phyloP scores from a whole-genome alignment of 2,329 filamentous ascomycete genomes.

The Alternaria brassicae region DNA sequence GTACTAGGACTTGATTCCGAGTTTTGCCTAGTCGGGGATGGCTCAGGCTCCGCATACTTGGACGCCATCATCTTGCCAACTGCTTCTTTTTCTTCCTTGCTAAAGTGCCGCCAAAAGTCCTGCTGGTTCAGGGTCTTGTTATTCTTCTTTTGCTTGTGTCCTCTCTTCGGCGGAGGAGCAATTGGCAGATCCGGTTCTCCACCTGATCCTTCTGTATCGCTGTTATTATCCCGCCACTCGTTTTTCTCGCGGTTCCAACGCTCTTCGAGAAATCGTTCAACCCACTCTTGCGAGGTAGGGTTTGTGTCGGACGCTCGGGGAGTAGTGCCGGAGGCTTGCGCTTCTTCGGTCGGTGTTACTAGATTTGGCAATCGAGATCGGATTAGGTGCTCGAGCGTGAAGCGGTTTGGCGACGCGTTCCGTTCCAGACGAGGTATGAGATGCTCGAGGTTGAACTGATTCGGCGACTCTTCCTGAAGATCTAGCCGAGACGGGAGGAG shows the following conservation, averaged over 20 bases:
- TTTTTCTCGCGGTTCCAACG: constrained; percentile 72
- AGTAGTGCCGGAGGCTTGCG: constrained; percentile 30
- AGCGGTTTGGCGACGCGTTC: constrained; percentile 45
- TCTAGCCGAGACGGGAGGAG: constrained; percentile 47
- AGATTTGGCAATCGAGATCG: constrained; percentile 45
- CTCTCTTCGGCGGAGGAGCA: constrained; percentile 36
- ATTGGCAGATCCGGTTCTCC: constrained; percentile 23
- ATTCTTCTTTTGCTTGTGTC: constrained; percentile 53
- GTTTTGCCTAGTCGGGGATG: constrained; percentile 43
- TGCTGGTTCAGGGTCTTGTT: constrained; percentile 60
- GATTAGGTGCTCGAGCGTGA: constrained; percentile 50
- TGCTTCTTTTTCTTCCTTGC: constrained; percentile 47
- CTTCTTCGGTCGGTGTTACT: constrained; percentile 36
- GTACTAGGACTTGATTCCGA: constrained; percentile 27
- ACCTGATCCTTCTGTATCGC: constrained; percentile 63
- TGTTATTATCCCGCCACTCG: constrained; percentile 80
- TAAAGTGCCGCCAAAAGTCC: constrained; percentile 57
- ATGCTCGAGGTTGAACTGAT: constrained; percentile 50
- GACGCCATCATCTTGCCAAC: constrained; percentile 52
- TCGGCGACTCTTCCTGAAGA: constrained; percentile 42
- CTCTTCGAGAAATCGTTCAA: constrained; percentile 80
- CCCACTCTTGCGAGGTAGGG: constrained; percentile 80
- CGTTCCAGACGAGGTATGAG: constrained; percentile 46
- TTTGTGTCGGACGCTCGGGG: constrained; percentile 36
- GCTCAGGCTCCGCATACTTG: constrained; percentile 47